Evolutionary conservation across 495 filamentous ascomycete species (phyloP).

Genomic region (Trichoderma orchidacearum): DNA sequence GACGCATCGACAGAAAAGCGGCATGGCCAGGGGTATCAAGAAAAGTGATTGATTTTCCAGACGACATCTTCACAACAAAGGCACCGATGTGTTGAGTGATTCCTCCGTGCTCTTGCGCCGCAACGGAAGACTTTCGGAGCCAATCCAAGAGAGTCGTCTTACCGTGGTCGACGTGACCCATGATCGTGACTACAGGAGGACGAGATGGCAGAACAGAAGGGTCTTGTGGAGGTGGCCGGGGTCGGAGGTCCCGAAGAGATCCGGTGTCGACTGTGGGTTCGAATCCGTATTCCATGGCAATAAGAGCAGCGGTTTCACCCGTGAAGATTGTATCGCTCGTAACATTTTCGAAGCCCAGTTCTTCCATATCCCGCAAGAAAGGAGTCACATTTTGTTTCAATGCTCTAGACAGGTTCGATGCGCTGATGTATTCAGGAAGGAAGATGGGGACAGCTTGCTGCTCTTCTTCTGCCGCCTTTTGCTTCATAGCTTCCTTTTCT

Average conservation of each 20-base stretch:
- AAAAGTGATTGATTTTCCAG: slow-evolving; percentile 84
- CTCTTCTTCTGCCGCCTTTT: slow-evolving; percentile 9
- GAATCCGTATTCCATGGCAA: slow-evolving; percentile 86
- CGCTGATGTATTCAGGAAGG: slow-evolving; percentile 82
- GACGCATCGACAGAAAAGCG: slow-evolving; percentile 90
- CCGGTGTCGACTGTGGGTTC: slow-evolving; percentile 71
- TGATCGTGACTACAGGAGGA: slow-evolving; percentile 95
- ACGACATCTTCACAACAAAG: slow-evolving; percentile 82
- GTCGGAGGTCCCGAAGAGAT: slow-evolving; percentile 54
- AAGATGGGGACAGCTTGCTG: slow-evolving; percentile 39
- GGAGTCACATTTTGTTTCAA: slow-evolving; percentile 45
- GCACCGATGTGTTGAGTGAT: slow-evolving; percentile 99
- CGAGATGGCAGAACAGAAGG: slow-evolving; percentile 53
- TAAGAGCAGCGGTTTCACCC: slow-evolving; percentile 76
- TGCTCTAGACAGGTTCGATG: slow-evolving; percentile 67
- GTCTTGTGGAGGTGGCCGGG: slow-evolving; percentile 60
- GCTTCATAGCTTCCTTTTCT: slow-evolving; percentile 13
- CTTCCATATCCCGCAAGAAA: slow-evolving; percentile 60
- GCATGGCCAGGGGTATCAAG: slow-evolving; percentile 95
- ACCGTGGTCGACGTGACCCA: slow-evolving; percentile 98
- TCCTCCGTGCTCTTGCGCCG: slow-evolving; percentile 81
- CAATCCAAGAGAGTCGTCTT: slow-evolving; percentile 96
- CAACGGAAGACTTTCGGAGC: slow-evolving; percentile 84
- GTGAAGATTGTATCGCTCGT: slow-evolving; percentile 71
- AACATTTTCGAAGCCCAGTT: slow-evolving; percentile 76